phyloP scores from a whole-genome alignment of 2,329 filamentous ascomycete species.

The Diaporthe sp. region DNA sequence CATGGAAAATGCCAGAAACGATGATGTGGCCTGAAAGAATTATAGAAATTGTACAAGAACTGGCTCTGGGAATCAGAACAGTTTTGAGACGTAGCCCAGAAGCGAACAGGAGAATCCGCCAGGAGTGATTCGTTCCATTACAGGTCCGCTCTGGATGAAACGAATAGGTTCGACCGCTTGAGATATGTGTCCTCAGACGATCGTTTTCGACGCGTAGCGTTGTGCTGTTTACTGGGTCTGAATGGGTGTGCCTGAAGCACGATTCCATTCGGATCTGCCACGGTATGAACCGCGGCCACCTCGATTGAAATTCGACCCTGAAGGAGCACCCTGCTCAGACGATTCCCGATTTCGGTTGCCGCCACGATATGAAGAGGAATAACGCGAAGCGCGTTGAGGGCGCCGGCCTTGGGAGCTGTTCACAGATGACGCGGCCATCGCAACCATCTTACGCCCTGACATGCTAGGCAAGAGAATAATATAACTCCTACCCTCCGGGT shows the following conservation, averaged over 20 bases:
- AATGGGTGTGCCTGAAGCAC: constrained; percentile 43
- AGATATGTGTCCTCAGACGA: not conserved
- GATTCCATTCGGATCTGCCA: constrained; percentile 57
- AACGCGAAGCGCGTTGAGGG: constrained; percentile 39
- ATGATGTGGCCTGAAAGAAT: constrained; percentile 26
- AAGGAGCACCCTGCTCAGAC: constrained; percentile 45
- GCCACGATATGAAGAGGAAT: constrained; percentile 39
- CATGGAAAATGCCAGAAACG: constrained; percentile 21
- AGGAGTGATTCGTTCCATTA: constrained; percentile 26
- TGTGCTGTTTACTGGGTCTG: constrained; percentile 41
- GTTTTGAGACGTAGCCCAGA: constrained; percentile 23
- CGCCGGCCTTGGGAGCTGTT: constrained; percentile 49
- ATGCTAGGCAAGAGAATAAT: constrained; percentile 58
- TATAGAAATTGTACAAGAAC: constrained; percentile 37
- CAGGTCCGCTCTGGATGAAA: constrained; percentile 28
- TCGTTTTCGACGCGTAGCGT: constrained; percentile 1
- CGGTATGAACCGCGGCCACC: constrained; percentile 56
- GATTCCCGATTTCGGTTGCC: constrained; percentile 41
- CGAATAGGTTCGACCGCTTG: constrained; percentile 16
- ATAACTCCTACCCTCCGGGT: constrained; percentile 52
- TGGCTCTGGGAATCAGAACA: constrained; percentile 22
- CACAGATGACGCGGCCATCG: constrained; percentile 50
- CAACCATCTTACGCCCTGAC: constrained; percentile 52
- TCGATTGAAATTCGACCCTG: constrained; percentile 44
- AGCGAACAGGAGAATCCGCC: constrained; percentile 28